Percentiles rank a stretch among this genome's conserved stretches.
phyloP scores from a whole-genome alignment of 495 filamentous ascomycete genomes.

The Amorphotheca resinae region DNA sequence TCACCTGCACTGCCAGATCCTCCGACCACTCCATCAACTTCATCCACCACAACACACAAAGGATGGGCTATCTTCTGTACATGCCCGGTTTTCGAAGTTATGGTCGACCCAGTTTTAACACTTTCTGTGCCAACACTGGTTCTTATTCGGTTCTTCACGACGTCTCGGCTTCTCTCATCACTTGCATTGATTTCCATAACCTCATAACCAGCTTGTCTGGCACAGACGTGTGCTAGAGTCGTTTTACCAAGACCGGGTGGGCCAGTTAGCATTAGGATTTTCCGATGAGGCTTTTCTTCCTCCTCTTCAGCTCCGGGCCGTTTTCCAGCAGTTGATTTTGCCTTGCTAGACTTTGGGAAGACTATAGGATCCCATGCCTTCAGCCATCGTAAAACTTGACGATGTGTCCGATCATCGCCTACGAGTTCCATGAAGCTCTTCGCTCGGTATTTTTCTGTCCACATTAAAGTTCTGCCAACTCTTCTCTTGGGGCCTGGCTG shows the following conservation, averaged over 20 bases:
- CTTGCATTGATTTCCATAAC: constrained; percentile 83
- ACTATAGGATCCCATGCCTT: constrained; percentile 90
- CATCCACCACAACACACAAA: constrained; percentile 88
- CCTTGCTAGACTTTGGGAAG: constrained; percentile 57
- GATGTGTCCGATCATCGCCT: constrained; percentile 89
- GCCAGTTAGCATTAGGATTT: constrained; percentile 80
- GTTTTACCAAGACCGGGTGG: constrained; percentile 93
- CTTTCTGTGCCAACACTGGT: constrained; percentile 86
- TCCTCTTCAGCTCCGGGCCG: constrained; percentile 32
- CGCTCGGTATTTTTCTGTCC: constrained; percentile 88
- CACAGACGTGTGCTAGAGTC: constrained; percentile 91
- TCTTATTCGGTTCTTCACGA: constrained; percentile 80
- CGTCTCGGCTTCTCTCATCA: constrained; percentile 60
- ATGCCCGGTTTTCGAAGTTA: constrained; percentile 39
- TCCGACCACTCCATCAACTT: constrained; percentile 85
- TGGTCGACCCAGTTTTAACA: constrained; percentile 63
- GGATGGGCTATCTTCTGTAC: constrained; percentile 67
- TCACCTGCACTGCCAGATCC: constrained; percentile 57
- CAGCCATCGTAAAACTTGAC: constrained; percentile 83
- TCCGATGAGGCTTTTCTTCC: constrained; percentile 61
- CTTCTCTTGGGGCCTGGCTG: constrained; percentile 28
- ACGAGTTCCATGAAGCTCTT: constrained; percentile 84
- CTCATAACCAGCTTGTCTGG: constrained; percentile 88
- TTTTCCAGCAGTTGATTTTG: constrained; percentile 29
- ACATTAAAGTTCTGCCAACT: constrained; percentile 44